Evolutionary conservation across 148 eudicot species (phyloP), one percentile per base, ranked within the genome.

Genomic region (Rhododendron vialii): DNA sequence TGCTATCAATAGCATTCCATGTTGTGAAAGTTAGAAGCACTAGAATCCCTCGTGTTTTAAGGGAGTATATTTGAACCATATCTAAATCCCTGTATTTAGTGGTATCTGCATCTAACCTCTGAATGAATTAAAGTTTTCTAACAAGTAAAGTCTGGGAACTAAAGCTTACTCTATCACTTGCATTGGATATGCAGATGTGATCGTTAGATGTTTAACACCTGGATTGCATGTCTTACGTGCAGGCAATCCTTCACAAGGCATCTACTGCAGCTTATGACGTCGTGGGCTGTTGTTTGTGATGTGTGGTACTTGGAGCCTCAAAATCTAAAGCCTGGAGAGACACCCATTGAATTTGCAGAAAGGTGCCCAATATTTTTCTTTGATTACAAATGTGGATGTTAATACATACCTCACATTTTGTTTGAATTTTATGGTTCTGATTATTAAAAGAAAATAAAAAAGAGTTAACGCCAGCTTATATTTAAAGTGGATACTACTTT

Each of bases 221-320:
- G 36, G 26, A 86, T 65, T 41, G 35, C 35, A 26, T 86, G 26
- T 50, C 38, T 59, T 50, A 59, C 77, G 26, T 89, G 87, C 96
- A 98, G 98, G 87, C 99, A 98, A 85, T 98, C 99, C 63, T 98
- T 98, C 88, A 98, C 99, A 76, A 98, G 43, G 86, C 99, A 98
- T 90, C 90, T 95, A 83, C 91, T 98, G 89, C 99, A 95, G 93
- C 94, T 98, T 77, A 98, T 98, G 99, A 93, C 98, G 12, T 98
- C 98, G 9, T 98, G 99, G 99, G 99, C 98, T 88, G 98, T 98
- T 84, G 98, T 98, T 85, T 98, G 99, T 92, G 98, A 98, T 87
- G 99, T 98, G 36, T 98, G 99, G 99, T 98, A 94, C 90, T 73
- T 98, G 90, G 99, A 98, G 86, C 99, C 98, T 80, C 99, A 98